Evolutionary conservation across 2,329 filamentous ascomycete species (phyloP).

Genomic region (Calonectria honghensis): DNA sequence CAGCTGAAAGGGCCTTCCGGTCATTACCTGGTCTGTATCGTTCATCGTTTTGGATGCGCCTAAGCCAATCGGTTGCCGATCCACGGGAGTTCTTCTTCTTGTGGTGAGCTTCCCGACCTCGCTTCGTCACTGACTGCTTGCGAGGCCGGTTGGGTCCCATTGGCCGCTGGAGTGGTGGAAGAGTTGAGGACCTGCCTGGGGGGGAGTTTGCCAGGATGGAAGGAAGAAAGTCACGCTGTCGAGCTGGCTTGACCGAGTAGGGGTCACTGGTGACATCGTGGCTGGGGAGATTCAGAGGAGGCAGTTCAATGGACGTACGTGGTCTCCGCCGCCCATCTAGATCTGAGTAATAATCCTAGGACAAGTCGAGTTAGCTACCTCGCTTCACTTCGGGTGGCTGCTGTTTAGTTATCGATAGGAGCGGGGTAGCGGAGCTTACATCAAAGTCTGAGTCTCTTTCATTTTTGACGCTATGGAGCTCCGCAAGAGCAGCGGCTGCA

Average conservation of each 20-base stretch:
- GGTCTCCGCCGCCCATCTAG: constrained; percentile 78
- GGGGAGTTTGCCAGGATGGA: constrained; percentile 89
- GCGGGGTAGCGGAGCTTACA: constrained; percentile 70
- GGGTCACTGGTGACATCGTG: constrained; percentile 84
- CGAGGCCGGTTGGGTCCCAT: constrained; percentile 83
- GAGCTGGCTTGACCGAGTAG: constrained; percentile 76
- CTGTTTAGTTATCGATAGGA: constrained; percentile 52
- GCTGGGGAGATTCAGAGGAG: constrained; percentile 77
- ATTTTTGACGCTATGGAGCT: constrained; percentile 85
- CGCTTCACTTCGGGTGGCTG: constrained; percentile 35
- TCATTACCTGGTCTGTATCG: constrained; percentile 81
- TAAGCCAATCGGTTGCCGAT: constrained; percentile 81
- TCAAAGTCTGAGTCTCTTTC: constrained; percentile 87
- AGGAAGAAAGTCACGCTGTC: constrained; percentile 85
- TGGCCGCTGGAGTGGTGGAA: constrained; percentile 87
- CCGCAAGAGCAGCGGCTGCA: constrained; percentile 90
- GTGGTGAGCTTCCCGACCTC: constrained; percentile 84
- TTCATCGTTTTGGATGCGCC: constrained; percentile 75
- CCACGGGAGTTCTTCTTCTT: constrained; percentile 85
- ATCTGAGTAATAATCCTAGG: constrained; percentile 81
- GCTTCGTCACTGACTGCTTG: constrained; percentile 91
- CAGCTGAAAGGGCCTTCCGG: constrained; percentile 89
- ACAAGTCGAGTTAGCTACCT: constrained; percentile 45
- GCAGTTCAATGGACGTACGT: constrained; percentile 82
- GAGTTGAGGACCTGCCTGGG: constrained; percentile 89